phyloP scores from a whole-genome alignment of 805 yeast species.

The Komagataella pastoris region DNA sequence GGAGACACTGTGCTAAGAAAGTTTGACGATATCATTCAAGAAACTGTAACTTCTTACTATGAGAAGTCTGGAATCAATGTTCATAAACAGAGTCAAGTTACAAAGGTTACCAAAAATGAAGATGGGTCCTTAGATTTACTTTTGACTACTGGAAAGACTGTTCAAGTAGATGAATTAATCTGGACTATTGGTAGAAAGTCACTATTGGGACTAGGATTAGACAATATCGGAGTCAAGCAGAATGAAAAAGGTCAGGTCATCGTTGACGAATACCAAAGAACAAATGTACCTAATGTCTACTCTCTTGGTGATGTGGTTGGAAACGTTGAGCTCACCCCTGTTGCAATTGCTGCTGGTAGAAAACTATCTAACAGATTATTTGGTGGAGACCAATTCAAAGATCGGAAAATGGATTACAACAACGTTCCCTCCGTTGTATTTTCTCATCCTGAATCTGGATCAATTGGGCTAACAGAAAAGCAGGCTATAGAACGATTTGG shows the following conservation, averaged over 20 bases:
- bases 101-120: slow-evolving; percentile 30
- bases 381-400: slow-evolving; percentile 58
- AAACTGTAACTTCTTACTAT: slow-evolving; percentile 70
- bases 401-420: slow-evolving; percentile 71
- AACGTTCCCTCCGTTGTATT: slow-evolving; percentile 95
- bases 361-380: slow-evolving; percentile 83
- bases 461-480: slow-evolving; percentile 75
- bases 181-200: slow-evolving; percentile 95
- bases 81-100: slow-evolving; percentile 50
- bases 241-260: slow-evolving; percentile 48
- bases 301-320: slow-evolving; percentile 95
- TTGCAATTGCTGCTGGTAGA: slow-evolving; percentile 97
- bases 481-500: slow-evolving; percentile 76
- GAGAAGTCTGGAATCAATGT: slow-evolving; percentile 70
- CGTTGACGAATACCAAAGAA: slow-evolving; percentile 83
- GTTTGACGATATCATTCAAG: slow-evolving; percentile 74
- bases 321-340: slow-evolving; percentile 90
- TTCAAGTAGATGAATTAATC: slow-evolving; percentile 68
- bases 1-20: slow-evolving; percentile 83
- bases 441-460: slow-evolving; percentile 95
- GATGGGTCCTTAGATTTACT: slow-evolving; percentile 36
- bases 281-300: slow-evolving; percentile 56
- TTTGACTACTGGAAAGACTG: slow-evolving; percentile 23
- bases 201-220: slow-evolving; percentile 59
- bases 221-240: slow-evolving; percentile 56